phyloP scores from a whole-genome alignment of 805 yeast genomes.

The Zygotorulaspora danielsina region DNA sequence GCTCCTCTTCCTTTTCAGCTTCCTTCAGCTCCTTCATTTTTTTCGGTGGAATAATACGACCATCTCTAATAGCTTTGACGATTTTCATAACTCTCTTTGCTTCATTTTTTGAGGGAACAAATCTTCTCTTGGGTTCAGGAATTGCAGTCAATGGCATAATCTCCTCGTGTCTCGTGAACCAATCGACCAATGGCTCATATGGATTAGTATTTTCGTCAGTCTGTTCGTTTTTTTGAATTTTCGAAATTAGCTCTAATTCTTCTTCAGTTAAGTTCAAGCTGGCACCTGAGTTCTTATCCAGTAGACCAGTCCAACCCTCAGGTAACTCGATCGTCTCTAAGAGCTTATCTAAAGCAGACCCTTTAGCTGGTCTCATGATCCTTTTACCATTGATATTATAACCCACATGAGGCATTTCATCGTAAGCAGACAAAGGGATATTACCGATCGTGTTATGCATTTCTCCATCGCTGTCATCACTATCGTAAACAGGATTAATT shows the following conservation, averaged over 20 bases:
- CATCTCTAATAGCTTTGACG: constrained; percentile 94
- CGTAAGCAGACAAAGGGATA: constrained; percentile 88
- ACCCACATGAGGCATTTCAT: constrained; percentile 95
- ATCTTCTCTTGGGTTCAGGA: constrained; percentile 97
- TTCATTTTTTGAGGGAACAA: constrained; percentile 94
- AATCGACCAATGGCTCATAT: constrained; percentile 89
- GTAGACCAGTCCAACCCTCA: constrained; percentile 96
- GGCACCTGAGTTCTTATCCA: constrained; percentile 85
- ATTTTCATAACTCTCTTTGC: constrained; percentile 95
- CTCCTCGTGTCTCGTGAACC: constrained; percentile 86
- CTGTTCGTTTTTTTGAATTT: constrained; percentile 78
- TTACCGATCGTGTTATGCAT: constrained; percentile 90
- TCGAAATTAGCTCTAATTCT: constrained; percentile 82
- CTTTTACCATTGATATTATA: constrained; percentile 96
- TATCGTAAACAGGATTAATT: constrained; percentile 89
- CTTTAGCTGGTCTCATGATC: constrained; percentile 98
- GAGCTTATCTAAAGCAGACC: constrained; percentile 87
- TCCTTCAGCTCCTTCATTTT: constrained; percentile 47
- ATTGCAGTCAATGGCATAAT: constrained; percentile 87
- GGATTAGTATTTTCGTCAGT: constrained; percentile 80
- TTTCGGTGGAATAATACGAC: constrained; percentile 78
- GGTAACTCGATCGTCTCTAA: constrained; percentile 91
- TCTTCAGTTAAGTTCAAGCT: constrained; percentile 78
- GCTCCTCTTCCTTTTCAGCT: constrained; percentile 49
- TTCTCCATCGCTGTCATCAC: constrained; percentile 83